These are phyloP conservation scores for Amanita jacksonii DNA, from an alignment of 768 basidiomycete genomes.

Conservation along the genomic window DNA sequence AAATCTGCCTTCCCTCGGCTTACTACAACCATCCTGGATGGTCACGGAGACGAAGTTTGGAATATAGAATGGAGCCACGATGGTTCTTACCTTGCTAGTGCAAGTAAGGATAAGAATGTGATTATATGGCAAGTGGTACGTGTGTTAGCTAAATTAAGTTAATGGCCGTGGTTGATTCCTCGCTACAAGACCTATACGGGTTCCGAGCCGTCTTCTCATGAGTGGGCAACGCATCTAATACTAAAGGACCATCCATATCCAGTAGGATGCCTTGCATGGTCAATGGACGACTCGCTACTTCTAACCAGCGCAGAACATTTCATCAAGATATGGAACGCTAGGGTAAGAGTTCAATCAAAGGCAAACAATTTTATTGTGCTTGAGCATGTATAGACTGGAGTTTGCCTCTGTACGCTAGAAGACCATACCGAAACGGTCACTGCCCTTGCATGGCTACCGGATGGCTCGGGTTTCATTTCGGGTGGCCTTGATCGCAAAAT, in stretches of 20 bases:
- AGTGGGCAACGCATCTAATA: slow-evolving; percentile 48
- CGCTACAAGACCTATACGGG: slow-evolving; percentile 28
- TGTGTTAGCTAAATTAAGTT: slow-evolving; percentile 8
- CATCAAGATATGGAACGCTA: slow-evolving; percentile 86
- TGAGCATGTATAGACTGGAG: slow-evolving; percentile 50
- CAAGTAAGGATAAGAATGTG: slow-evolving; percentile 78
- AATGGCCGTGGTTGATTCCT: slow-evolving; percentile 10
- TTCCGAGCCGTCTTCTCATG: slow-evolving; percentile 39
- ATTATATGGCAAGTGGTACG: slow-evolving; percentile 88
- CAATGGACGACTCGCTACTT: slow-evolving; percentile 75
- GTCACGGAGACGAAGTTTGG: slow-evolving; percentile 94
- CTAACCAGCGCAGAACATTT: slow-evolving; percentile 74
- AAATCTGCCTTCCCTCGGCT: slow-evolving; percentile 74
- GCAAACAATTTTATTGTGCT: slow-evolving; percentile 9
- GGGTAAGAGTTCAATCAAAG: slow-evolving; percentile 42
- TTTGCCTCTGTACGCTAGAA: slow-evolving; percentile 52
- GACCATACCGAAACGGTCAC: slow-evolving; percentile 79
- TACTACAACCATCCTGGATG: slow-evolving; percentile 77
- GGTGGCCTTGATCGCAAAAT: slow-evolving; percentile 80
- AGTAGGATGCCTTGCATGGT: slow-evolving; percentile 87
- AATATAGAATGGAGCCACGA: slow-evolving; percentile 91
- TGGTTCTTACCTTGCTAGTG: slow-evolving; percentile 76
- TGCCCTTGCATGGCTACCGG: slow-evolving; percentile 80
- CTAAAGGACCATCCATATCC: slow-evolving; percentile 71
- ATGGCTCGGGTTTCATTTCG: slow-evolving; percentile 85